Conservation (phyloP, 2,329 filamentous ascomycete genomes). For the Diaporthe ampelina region DNA sequence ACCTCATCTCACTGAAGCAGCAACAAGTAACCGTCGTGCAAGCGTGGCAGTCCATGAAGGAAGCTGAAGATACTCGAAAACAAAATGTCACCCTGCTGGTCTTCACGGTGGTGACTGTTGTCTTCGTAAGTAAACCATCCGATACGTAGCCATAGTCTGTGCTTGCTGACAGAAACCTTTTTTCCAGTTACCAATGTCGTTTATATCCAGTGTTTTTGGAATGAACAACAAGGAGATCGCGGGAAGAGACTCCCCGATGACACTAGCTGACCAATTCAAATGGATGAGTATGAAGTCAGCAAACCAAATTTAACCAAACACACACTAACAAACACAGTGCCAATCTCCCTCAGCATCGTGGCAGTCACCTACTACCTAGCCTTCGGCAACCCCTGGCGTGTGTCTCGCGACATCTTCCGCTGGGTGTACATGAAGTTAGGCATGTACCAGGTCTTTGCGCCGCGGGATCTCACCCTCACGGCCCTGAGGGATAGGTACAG, state of each 20-base stretch:
- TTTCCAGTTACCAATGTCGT: conserved; percentile 53
- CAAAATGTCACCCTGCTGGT: conserved; percentile 61
- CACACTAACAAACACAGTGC: conserved; percentile 2
- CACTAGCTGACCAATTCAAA: conserved; percentile 39
- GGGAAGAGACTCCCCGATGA: conserved; percentile 37
- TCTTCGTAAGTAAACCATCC: conserved; percentile 54
- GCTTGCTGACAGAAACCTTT: neutral
- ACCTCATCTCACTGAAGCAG: conserved; percentile 59
- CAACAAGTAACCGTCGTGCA: conserved; percentile 62
- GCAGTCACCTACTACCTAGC: conserved; percentile 41
- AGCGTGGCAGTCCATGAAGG: conserved; percentile 56
- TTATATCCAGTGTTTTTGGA: conserved; percentile 55
- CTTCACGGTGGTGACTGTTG: conserved; percentile 61
- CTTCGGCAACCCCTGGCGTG: conserved; percentile 37
- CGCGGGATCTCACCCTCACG: conserved; percentile 20
- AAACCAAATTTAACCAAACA: fast-evolving
- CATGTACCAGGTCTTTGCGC: conserved; percentile 40
- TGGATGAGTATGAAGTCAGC: conserved; percentile 35
- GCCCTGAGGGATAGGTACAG: conserved; percentile 15
- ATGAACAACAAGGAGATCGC: conserved; percentile 53
- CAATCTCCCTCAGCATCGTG: conserved; percentile 37
- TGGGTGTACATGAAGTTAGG: conserved; percentile 40
- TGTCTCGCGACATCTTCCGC: conserved; percentile 38
- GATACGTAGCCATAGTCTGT: too few relatives aligned
- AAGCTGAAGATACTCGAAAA: conserved; percentile 55